Evolutionary conservation across 805 yeast genomes (phyloP).

Genomic region (Ogataea philodendri): DNA sequence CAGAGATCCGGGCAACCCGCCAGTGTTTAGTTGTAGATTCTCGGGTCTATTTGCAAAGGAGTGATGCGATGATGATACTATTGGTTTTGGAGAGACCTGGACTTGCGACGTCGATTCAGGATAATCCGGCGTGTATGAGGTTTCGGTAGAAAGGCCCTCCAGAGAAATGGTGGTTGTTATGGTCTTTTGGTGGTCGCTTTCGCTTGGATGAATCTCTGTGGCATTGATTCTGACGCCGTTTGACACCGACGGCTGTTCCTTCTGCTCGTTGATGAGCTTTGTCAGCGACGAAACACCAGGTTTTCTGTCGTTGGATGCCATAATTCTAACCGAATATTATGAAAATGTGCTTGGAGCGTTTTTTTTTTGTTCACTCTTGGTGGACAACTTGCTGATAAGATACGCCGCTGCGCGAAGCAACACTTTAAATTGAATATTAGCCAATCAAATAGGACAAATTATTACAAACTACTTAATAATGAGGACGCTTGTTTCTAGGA

Average conservation of each 20-base stretch:
- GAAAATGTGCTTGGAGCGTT: conserved; percentile 3
- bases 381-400: conserved; percentile 16
- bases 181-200: conserved; percentile 26
- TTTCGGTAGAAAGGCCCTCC: conserved; percentile 35
- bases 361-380: conserved; percentile 4
- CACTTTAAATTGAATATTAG: conserved; percentile 1
- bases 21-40: conserved; percentile 17
- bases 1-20: conserved; percentile 40
- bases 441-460: conserved; percentile 9
- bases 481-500: conserved; percentile 16
- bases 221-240: conserved; percentile 22
- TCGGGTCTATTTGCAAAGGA: conserved; percentile 14
- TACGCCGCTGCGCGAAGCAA: conserved; percentile 14
- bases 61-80: conserved; percentile 14
- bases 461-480: conserved; percentile 10
- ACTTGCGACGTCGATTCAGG: conserved; percentile 4
- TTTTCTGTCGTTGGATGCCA: conserved; percentile 20
- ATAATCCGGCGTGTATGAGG: conserved; percentile 15
- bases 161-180: conserved; percentile 36
- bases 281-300: conserved; percentile 35
- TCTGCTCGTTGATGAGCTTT: conserved; percentile 34
- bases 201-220: conserved; percentile 14
- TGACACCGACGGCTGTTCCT: conserved; percentile 16
- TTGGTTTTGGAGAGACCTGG: conserved; percentile 11
- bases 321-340: conserved; percentile 1